phyloP scores from a whole-genome alignment of 768 basidiomycete species.

The Trametes meyenii region DNA sequence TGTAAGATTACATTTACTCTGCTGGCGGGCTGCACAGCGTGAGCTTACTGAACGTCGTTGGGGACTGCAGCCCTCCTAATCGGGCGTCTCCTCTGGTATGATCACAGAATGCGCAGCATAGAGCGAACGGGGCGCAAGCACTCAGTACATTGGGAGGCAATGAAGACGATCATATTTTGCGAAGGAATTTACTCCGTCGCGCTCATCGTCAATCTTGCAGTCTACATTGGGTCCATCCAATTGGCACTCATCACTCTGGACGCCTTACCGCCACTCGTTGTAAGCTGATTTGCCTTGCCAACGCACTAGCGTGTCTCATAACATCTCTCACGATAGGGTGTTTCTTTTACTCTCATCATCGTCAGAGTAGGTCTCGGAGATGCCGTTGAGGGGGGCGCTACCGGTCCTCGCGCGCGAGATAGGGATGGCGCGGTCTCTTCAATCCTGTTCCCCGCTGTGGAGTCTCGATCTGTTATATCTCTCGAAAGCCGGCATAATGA shows the following conservation, averaged over 20 bases:
- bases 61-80: background rate
- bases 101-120: background rate
- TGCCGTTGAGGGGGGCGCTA: background rate
- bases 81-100: background rate
- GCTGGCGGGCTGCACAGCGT: background rate
- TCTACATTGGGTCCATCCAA: background rate
- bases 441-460: no score
- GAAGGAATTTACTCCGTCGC: background rate
- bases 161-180: slow-evolving; percentile 5
- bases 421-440: background rate
- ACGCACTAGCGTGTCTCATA: background rate
- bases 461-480: no score
- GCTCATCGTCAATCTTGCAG: background rate
- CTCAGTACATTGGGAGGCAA: background rate
- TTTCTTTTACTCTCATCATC: background rate
- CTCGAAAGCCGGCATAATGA: no score
- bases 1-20: background rate
- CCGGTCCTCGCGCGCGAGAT: background rate
- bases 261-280: background rate
- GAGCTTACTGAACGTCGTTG: background rate
- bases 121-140: background rate
- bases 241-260: background rate
- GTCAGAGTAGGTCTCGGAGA: background rate
- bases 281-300: background rate
- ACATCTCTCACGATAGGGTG: background rate